Evolutionary conservation across 1,139 yeast species (phyloP).

Genomic region (Yamadazyma mexicana): DNA sequence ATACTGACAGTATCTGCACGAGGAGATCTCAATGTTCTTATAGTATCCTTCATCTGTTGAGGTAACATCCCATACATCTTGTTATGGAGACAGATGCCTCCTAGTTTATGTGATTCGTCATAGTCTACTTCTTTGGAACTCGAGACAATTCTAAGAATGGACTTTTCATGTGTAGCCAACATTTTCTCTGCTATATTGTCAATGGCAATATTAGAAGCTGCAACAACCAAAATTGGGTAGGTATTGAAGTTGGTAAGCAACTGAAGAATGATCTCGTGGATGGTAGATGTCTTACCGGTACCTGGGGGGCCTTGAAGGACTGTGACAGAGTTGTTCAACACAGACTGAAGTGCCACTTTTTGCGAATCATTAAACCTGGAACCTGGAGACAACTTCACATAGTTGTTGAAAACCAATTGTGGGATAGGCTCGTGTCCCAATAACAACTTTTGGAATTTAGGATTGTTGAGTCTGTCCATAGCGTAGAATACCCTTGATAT

Average conservation of each 20-base stretch:
- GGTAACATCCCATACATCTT: constrained; percentile 55
- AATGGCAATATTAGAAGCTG: constrained; percentile 75
- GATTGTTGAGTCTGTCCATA: constrained; percentile 59
- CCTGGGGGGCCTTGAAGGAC: constrained; percentile 72
- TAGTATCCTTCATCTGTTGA: constrained; percentile 37
- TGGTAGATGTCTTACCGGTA: constrained; percentile 67
- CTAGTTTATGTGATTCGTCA: constrained; percentile 52
- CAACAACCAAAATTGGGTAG: constrained; percentile 69
- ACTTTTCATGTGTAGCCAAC: constrained; percentile 43
- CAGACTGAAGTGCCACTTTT: constrained; percentile 66
- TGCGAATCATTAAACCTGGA: constrained; percentile 60
- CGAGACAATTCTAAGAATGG: constrained; percentile 61
- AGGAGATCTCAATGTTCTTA: constrained; percentile 41
- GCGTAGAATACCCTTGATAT: constrained; percentile 63
- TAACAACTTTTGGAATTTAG: constrained; percentile 56
- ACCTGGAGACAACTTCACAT: constrained; percentile 48
- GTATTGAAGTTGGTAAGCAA: constrained; percentile 54
- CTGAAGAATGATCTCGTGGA: constrained; percentile 65
- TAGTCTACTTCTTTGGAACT: constrained; percentile 64
- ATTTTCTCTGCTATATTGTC: constrained; percentile 76
- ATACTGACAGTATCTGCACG: constrained; percentile 37
- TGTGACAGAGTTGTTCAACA: constrained; percentile 64
- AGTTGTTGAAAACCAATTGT: constrained; percentile 58
- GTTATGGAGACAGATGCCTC: constrained; percentile 63
- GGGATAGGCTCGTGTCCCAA: constrained; percentile 61